phyloP scores from a whole-genome alignment of 805 yeast species.

The Metahyphopichia silvanorum region DNA sequence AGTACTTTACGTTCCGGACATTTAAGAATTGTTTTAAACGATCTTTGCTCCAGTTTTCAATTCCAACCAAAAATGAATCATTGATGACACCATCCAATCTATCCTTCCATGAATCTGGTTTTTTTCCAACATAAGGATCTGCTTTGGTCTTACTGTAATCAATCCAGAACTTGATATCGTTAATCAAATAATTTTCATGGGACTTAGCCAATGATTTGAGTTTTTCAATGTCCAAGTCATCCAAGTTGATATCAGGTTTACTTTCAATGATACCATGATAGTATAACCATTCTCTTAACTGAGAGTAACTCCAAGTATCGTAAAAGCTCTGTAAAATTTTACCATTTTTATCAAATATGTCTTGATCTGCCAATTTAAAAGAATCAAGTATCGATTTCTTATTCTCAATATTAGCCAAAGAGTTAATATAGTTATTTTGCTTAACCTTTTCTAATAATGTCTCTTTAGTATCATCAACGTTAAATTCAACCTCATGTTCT shows the following conservation, averaged over 20 bases:
- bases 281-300: constrained; percentile 53
- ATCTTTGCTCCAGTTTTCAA: constrained; percentile 46
- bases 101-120: constrained; percentile 7
- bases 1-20: constrained; percentile 37
- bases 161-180: constrained; percentile 39
- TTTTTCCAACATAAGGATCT: constrained; percentile 32
- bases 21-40: constrained; percentile 40
- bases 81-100: constrained; percentile 18
- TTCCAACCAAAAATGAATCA: constrained; percentile 44
- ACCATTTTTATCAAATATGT: constrained; percentile 37
- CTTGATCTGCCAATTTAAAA: constrained; percentile 31
- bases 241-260: constrained; percentile 29
- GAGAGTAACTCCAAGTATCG: constrained; percentile 52
- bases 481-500: constrained; percentile 34
- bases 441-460: constrained; percentile 45
- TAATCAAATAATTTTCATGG: constrained; percentile 29
- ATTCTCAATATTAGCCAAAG: constrained; percentile 22
- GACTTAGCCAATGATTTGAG: constrained; percentile 31
- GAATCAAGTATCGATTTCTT: constrained; percentile 40
- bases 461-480: constrained; percentile 39
- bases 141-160: constrained; percentile 22
- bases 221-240: constrained; percentile 32
- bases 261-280: constrained; percentile 28
- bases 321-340: constrained; percentile 41
- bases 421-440: constrained; percentile 42